A percentile compares a stretch with the other conserved stretches of the same genome.
Evolutionary conservation across 202 grass and related monocot genomes (phyloP).

Genomic region (Tripidium arundinaceum): DNA sequence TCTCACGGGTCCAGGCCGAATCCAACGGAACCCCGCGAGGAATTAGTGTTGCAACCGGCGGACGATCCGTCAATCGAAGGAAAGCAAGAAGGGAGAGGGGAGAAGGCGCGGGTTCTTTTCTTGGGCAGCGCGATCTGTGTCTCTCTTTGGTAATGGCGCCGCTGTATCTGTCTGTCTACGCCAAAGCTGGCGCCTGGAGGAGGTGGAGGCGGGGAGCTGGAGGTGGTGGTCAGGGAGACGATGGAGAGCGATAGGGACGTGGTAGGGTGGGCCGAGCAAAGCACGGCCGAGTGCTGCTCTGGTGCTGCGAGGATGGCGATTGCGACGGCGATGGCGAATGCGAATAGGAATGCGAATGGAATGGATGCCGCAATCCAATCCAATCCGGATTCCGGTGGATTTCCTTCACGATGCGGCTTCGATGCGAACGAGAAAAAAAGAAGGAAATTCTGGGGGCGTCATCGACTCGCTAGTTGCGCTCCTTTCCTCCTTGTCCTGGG

Average conservation of each 20-base stretch:
- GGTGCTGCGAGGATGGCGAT: background rate
- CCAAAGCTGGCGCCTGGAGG: background rate
- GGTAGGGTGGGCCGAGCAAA: background rate
- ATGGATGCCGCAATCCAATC: constrained; percentile 26
- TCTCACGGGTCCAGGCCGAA: background rate
- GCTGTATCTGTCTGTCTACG: background rate
- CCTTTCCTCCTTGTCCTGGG: background rate
- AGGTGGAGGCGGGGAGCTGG: background rate
- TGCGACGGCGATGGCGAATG: background rate
- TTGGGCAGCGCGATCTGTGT: constrained; percentile 3
- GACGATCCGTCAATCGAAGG: background rate
- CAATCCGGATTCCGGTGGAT: constrained; percentile 31
- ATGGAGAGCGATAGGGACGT: background rate
- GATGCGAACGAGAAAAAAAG: constrained; percentile 13
- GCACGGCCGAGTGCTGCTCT: background rate
- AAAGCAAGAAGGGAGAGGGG: background rate
- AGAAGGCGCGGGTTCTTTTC: background rate
- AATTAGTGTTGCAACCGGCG: background rate
- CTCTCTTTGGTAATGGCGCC: constrained; percentile 3
- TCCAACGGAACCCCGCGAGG: background rate
- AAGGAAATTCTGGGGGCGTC: background rate
- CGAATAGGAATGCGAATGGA: background rate
- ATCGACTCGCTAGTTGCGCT: background rate
- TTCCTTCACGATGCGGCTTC: constrained; percentile 15
- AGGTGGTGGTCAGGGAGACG: background rate